Conservation (phyloP, 2,329 filamentous ascomycete species). For the Amylocarpus encephaloides region DNA sequence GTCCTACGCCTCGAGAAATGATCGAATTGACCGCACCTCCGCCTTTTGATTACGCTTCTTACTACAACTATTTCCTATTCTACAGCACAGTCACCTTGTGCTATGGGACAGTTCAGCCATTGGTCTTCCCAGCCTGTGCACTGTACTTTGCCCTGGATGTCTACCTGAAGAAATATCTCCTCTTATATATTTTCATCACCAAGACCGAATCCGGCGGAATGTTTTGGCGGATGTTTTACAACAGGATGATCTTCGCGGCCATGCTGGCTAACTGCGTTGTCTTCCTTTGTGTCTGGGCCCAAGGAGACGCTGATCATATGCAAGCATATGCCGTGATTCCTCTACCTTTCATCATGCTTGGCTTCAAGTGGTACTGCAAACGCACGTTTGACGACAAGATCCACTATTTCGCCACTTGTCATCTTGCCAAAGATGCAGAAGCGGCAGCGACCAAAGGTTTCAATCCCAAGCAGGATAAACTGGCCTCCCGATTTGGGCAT, state of each 20-base stretch:
- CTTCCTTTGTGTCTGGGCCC: constrained; percentile 67
- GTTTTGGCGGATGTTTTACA: constrained; percentile 89
- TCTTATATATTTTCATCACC: constrained; percentile 92
- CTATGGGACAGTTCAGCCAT: constrained; percentile 78
- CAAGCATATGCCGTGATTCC: constrained; percentile 65
- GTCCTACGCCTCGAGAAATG: constrained; percentile 81
- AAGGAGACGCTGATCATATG: constrained; percentile 52
- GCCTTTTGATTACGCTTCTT: constrained; percentile 88
- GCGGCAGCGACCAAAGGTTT: constrained; percentile 41
- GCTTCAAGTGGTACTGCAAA: constrained; percentile 82
- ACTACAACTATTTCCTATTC: constrained; percentile 97
- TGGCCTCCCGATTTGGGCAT: constrained; percentile 78
- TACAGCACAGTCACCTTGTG: constrained; percentile 85
- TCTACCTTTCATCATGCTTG: constrained; percentile 69
- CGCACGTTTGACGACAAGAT: constrained; percentile 70
- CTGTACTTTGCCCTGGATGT: constrained; percentile 85
- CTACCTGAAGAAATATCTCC: constrained; percentile 88
- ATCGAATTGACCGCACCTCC: constrained; percentile 92
- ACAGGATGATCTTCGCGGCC: constrained; percentile 79
- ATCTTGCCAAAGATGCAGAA: constrained; percentile 44
- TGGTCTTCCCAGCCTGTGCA: constrained; percentile 79
- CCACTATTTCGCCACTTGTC: constrained; percentile 69
- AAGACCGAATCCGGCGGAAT: constrained; percentile 93
- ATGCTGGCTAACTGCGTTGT: constrained; percentile 75
- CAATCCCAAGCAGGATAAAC: constrained; percentile 56